These are phyloP conservation scores for Phlebiopsis flavidoalba DNA, from an alignment of 768 basidiomycete species.

Conservation along the genomic window DNA sequence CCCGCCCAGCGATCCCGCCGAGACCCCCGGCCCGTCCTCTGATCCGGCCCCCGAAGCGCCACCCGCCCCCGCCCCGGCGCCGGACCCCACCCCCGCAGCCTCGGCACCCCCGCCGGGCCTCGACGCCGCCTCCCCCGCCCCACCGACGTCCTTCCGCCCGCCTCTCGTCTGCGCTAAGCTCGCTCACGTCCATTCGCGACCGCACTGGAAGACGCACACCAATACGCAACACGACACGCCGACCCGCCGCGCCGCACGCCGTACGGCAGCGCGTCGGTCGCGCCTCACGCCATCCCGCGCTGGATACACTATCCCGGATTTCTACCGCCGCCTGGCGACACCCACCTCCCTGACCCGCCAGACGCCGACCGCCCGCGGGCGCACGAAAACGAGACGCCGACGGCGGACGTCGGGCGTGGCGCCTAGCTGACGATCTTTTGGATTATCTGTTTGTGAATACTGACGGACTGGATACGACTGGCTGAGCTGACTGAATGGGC, in stretches of 20 bases:
- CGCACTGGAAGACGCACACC: conserved; percentile 21
- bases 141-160: conserved; percentile 9
- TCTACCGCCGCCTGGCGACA: background rate
- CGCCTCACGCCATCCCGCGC: background rate
- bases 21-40: background rate
- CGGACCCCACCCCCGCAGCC: background rate
- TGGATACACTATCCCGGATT: background rate
- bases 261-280: background rate
- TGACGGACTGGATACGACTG: too few species aligned
- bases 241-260: conserved; percentile 8
- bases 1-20: background rate
- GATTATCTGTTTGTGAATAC: too few species aligned
- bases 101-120: background rate
- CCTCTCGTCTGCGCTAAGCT: conserved; percentile 23
- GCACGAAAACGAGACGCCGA: too few species aligned
- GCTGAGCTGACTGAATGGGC: too few species aligned
- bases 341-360: background rate
- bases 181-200: conserved; percentile 21
- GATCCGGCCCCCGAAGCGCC: background rate
- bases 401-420: too few species aligned
- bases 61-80: background rate
- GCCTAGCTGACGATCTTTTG: too few species aligned
- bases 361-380: background rate
- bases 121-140: background rate
- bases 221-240: conserved; percentile 1